Conservation (phyloP, 257 asterid species). For the Capsicum baccatum region DNA sequence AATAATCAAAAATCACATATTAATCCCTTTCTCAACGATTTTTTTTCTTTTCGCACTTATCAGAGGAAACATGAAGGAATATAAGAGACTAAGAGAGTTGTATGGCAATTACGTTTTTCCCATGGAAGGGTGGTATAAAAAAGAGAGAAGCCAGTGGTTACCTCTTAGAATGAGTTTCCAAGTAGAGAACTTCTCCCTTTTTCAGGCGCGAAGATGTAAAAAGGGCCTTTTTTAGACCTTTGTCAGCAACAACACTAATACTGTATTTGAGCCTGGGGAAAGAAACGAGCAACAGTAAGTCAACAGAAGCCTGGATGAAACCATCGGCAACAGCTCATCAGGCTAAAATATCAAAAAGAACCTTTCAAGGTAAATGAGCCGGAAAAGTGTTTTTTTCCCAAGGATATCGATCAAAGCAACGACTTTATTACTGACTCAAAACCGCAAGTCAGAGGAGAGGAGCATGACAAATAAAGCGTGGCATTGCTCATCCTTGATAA, state of each 20-base stretch:
- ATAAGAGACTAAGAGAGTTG: neutral
- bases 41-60: neutral
- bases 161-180: constrained; percentile 87
- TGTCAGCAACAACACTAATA: constrained; percentile 94
- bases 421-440: constrained; percentile 12
- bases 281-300: constrained; percentile 27
- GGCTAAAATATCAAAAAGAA: neutral
- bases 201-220: constrained; percentile 95
- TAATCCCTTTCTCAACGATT: neutral
- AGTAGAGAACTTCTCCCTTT: constrained; percentile 91
- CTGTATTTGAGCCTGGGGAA: constrained; percentile 89
- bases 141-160: constrained; percentile 34
- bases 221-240: constrained; percentile 75
- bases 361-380: constrained; percentile 3
- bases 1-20: constrained; percentile 19
- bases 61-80: neutral
- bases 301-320: neutral
- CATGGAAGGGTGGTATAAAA: neutral
- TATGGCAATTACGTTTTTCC: neutral
- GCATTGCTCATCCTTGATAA: constrained; percentile 20
- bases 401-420: constrained; percentile 12
- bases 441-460: neutral
- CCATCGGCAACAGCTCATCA: constrained; percentile 3
- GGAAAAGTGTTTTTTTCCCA: neutral
- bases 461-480: neutral